Conservation (phyloP, 352 stramenopile species). For the Phytopythium chamaehyphon region DNA sequence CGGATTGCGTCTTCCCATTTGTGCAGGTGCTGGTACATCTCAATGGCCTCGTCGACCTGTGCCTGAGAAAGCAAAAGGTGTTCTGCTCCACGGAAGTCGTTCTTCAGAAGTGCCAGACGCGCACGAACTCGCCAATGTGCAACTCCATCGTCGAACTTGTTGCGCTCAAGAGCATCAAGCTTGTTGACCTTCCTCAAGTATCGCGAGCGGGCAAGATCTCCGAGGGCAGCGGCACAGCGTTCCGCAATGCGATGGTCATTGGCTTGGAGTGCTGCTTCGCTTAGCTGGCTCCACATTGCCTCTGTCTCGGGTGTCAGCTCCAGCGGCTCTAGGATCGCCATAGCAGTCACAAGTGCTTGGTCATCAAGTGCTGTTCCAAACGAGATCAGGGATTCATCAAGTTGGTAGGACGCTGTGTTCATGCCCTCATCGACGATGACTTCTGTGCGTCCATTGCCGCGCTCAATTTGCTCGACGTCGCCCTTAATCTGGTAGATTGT, state of each 20-base stretch:
- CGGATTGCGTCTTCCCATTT: slow-evolving; percentile 94
- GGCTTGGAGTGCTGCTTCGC: slow-evolving; percentile 73
- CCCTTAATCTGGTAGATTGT: slow-evolving; percentile 95
- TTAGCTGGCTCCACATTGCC: slow-evolving; percentile 93
- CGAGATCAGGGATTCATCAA: slow-evolving; percentile 93
- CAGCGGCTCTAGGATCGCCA: slow-evolving; percentile 91
- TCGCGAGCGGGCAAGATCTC: slow-evolving; percentile 84
- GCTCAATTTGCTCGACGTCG: slow-evolving; percentile 94
- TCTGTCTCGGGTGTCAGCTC: slow-evolving; percentile 90
- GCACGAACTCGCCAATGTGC: slow-evolving; percentile 88
- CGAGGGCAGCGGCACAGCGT: slow-evolving; percentile 88
- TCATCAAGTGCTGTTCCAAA: slow-evolving; percentile 95
- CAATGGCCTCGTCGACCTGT: slow-evolving; percentile 91
- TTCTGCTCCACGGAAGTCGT: slow-evolving; percentile 89
- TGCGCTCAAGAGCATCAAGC: slow-evolving; percentile 73
- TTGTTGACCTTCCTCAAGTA: slow-evolving; percentile 92
- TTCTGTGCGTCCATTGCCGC: slow-evolving; percentile 89
- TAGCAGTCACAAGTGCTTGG: slow-evolving; percentile 84
- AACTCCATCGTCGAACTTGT: slow-evolving; percentile 70
- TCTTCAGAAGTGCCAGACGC: slow-evolving; percentile 81
- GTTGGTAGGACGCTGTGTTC: slow-evolving; percentile 90
- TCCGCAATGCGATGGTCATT: slow-evolving; percentile 90
- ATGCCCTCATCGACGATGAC: slow-evolving; percentile 95
- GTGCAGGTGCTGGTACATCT: slow-evolving; percentile 94
- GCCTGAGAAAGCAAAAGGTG: slow-evolving; percentile 89